Base-by-base conservation (phyloP, 164 flowering plant genomes). In the Magnolia sinica region DNA sequence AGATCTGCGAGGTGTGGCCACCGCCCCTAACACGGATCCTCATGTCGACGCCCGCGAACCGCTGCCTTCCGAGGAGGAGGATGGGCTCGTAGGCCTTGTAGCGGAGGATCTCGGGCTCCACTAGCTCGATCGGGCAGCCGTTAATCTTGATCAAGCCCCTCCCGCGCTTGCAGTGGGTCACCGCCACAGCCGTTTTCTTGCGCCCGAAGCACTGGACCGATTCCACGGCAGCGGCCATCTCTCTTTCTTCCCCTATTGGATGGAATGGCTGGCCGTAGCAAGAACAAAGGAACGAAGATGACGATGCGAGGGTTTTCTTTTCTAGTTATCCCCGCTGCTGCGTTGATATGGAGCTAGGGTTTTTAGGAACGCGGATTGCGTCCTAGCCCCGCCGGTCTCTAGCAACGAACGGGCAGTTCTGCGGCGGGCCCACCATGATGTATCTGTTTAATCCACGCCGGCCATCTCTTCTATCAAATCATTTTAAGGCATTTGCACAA, bases 151-250 rank as follows among this genome's bases (percentile, higher is more conserved):
- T 79, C 64, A 79, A 59, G 29, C 77, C 77, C 37, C 77, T 50
- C 31, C 77, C 81, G 8, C 76, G 73, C 73, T 73, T 78, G 73
- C 76, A 78, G 76, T 78, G 68, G 18, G 80, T 78, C 61, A 78
- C 76, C 45, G 80, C 80, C 50, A 78, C 80, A 0, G 80, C 80
- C 11, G 76, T 78, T 45, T 78, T 78, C 73, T 78, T 73, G 49
- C 80, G 76, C 11, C 80, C 80, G 73, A 78, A 78, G 76, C 80
- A 78, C 68, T 78, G 80, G n/a, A 77, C 79, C 20, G 79, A 77
- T 37, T 77, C 71, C 27, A 66, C 22, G 8, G 67, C 52, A 16
- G 73, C 68, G 52, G 73, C 64, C 77, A 75, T 76, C 20, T 65
- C 68, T 64, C 0, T 23, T 8, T 65, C 68, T 65, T n/a, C 68